Conservation (phyloP, 208 protist genomes). For the Angomonas ambiguus region DNA sequence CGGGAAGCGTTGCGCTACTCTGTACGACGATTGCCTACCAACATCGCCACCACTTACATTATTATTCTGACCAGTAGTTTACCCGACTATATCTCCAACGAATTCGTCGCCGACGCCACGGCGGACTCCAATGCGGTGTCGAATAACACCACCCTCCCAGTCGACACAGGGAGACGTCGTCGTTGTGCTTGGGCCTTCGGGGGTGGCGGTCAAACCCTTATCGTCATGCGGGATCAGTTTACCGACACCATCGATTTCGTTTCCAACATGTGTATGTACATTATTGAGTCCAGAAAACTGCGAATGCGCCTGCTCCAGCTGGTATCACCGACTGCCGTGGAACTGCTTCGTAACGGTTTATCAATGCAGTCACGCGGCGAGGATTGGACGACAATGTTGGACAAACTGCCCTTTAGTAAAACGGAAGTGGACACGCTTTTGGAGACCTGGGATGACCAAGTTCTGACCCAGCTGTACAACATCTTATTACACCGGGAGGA, state of each 20-base stretch:
- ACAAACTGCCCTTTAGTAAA: slow-evolving; percentile 45
- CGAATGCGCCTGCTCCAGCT: slow-evolving; percentile 55
- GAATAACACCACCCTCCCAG: slow-evolving; percentile 18
- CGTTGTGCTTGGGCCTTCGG: slow-evolving; percentile 64
- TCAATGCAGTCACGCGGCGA: neutral
- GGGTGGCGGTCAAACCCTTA: slow-evolving; percentile 58
- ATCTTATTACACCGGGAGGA: slow-evolving; percentile 70
- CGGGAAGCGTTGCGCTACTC: slow-evolving; percentile 60
- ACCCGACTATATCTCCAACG: slow-evolving; percentile 51
- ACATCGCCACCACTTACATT: slow-evolving; percentile 63
- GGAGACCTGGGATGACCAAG: slow-evolving; percentile 44
- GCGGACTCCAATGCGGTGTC: slow-evolving; percentile 10
- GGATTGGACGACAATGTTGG: slow-evolving; percentile 18
- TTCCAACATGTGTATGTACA: slow-evolving; percentile 76
- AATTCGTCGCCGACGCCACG: slow-evolving; percentile 44
- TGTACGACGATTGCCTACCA: slow-evolving; percentile 51
- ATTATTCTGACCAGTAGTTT: slow-evolving; percentile 49
- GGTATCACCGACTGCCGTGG: slow-evolving; percentile 58
- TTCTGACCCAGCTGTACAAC: slow-evolving; percentile 56
- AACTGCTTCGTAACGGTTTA: slow-evolving; percentile 53
- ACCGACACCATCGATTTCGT: slow-evolving; percentile 86
- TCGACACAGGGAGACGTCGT: slow-evolving; percentile 53
- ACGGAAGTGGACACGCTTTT: slow-evolving; percentile 45
- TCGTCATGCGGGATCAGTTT: slow-evolving; percentile 82
- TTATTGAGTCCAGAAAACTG: slow-evolving; percentile 71